Evolutionary conservation across 2,329 filamentous ascomycete genomes (phyloP), one percentile per base, ranked within the genome.

Genomic region (Aspergillus latus): DNA sequence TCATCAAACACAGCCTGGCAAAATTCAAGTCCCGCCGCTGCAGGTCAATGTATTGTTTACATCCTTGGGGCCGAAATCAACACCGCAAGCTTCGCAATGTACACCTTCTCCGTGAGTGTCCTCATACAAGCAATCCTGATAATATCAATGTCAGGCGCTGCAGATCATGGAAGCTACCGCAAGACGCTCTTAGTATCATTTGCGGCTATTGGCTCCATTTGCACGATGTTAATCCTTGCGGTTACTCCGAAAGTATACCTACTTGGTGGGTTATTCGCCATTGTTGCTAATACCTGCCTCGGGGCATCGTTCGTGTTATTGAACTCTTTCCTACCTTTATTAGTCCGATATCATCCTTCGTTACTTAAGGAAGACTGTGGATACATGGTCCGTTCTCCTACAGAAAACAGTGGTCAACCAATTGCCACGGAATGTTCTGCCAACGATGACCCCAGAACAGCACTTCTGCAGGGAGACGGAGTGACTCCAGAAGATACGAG

Each of bases 51-150:
- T 69, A 80, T 97, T 58, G 85, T 97, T 57, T 84, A 88, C 61
- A 79, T 97, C 4, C 77, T 96, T 26, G 93, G 93, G 5, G 73
- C 89, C 58, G 88, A 96, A 67, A 88, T 99, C 76, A 97, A 97
- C 74, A 97, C 93, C 0, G 92, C 93, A 36, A 95, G 90, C 73
- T 97, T 97, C 73, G 93, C 92, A 71, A 96, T 97, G 91, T 97
- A 97, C 76, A 97, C 92, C 1, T 99, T 99, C 74, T 96, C 92
- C 56, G 80, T 95, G 67, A 95, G 90, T 70, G 94, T 99, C 1
- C 74, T 97, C 16, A 74, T 97, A 9, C 94, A 99, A 72, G 89
- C 92, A 1, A 75, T 97, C 29, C 78, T 97, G 30, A 95, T 99
- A 43, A 91, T 99, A 61, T 96, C 92, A 68, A 96, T 99, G 80